Evolutionary conservation across 208 protist genomes (phyloP), one percentile per base, ranked within the genome.

Genomic region (Porcisia hertigi): DNA sequence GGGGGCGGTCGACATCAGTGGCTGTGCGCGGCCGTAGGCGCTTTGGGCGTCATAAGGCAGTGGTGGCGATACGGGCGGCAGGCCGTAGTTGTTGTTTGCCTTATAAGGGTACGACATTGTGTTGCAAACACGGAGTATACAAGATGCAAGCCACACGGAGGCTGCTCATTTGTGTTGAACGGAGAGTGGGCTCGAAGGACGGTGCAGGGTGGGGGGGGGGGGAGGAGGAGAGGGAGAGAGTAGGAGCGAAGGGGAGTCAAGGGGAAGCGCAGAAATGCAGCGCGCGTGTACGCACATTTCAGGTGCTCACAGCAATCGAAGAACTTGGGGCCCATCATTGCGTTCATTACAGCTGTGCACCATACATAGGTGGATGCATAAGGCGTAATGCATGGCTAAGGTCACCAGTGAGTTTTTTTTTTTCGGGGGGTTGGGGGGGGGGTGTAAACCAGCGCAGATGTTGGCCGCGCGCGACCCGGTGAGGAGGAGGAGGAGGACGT

Each of bases 21-120:
- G 72, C 67, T 74, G 75, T 30, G 11, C 39, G 41, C 63, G 52
- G 12, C 69, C 76, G 49, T 80, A 76, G 60, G 57, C 41, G 64
- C 25, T 58, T 71, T 86, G 76, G 52, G 73, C 54, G 75, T 78
- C 79, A 67, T 77, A 75, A 41, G 74, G 77, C 64, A 76, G 79
- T 23, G 76, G 78, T n/a, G 72, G 62, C 39, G n/a, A 43, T 43
- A 52, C 62, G 8, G 77, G 71, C 60, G 64, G 82, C 0, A 49
- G 67, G 20, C 73, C 60, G 53, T 75, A 71, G 41, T 16, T 36
- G 58, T 0, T 2, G 55, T 71, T 49, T 39, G 52, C 53, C 18
- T 58, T 58, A 64, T 77, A 53, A 9, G 64, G 53, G 53, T 72
- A 52, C 16, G 69, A 49, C 69, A 72, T 72, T 9, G 14, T 60